phyloP scores from a whole-genome alignment of 805 yeast genomes.

The Torulaspora quercuum region DNA sequence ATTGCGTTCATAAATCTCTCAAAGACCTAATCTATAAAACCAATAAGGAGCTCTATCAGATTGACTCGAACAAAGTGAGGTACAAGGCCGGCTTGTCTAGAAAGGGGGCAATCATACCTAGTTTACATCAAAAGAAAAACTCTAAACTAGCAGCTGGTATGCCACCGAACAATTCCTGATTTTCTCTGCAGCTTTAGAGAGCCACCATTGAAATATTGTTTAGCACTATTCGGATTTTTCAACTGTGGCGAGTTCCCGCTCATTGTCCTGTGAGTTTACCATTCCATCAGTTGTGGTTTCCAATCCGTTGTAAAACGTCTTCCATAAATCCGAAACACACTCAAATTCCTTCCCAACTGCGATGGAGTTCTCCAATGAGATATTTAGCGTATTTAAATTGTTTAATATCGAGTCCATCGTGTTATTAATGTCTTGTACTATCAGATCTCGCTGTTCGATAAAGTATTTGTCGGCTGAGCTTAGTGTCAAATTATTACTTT shows the following conservation, averaged over 20 bases:
- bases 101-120: slow-evolving; percentile 13
- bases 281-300: slow-evolving; percentile 17
- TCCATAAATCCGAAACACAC: slow-evolving; percentile 67
- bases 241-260: slow-evolving; percentile 3
- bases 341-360: slow-evolving; percentile 77
- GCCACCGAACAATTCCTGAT: too few species aligned
- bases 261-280: slow-evolving; percentile 10
- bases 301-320: slow-evolving; percentile 56
- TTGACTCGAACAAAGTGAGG: slow-evolving; percentile 26
- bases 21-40: slow-evolving; percentile 29
- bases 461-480: slow-evolving; percentile 27
- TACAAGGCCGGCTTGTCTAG: slow-evolving; percentile 31
- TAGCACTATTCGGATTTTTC: too few species aligned
- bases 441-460: slow-evolving; percentile 31
- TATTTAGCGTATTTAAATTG: slow-evolving; percentile 60
- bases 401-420: slow-evolving; percentile 62
- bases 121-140: slow-evolving; percentile 15
- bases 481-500: slow-evolving; percentile 3
- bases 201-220: too few species aligned
- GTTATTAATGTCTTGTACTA: slow-evolving; percentile 32
- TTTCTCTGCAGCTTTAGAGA: too few species aligned
- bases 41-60: slow-evolving; percentile 25
- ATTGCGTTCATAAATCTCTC: slow-evolving; percentile 26
- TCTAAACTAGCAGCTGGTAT: neutral
- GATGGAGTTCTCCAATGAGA: slow-evolving; percentile 62